These are phyloP conservation scores for Mytilinidion resinicola DNA, from an alignment of 495 filamentous ascomycete genomes.

Conservation along the genomic window DNA sequence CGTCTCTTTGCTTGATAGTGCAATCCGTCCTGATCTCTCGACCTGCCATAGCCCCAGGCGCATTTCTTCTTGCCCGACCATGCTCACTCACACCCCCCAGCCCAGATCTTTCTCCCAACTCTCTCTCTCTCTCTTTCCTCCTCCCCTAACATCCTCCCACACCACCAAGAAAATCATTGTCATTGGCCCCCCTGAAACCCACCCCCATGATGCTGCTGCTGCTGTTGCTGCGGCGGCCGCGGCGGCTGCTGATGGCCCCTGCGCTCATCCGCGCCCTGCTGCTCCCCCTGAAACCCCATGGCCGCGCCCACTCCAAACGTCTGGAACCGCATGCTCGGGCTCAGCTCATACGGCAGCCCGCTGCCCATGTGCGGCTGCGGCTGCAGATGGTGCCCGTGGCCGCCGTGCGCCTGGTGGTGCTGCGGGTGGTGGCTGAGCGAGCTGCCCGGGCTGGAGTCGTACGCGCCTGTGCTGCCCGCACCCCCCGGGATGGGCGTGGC, in stretches of 20 bases:
- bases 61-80: too few species aligned
- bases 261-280: background rate
- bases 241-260: background rate
- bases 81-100: too few species aligned
- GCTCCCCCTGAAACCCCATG: background rate
- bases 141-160: too few species aligned
- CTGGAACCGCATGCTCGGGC: background rate
- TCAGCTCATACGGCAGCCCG: background rate
- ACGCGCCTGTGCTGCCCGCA: background rate
- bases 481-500: background rate
- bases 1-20: too few species aligned
- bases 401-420: background rate
- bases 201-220: background rate
- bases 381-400: background rate
- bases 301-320: background rate
- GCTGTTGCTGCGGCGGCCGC: background rate
- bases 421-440: background rate
- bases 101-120: too few species aligned
- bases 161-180: too few species aligned
- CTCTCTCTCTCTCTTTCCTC: too few species aligned
- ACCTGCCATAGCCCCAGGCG: too few species aligned
- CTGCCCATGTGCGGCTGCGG: background rate
- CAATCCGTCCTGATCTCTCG: too few species aligned
- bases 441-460: background rate
- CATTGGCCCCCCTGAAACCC: background rate